Evolutionary conservation across 345 rosid genomes (phyloP).

Genomic region (Rhodomyrtus tomentosa): DNA sequence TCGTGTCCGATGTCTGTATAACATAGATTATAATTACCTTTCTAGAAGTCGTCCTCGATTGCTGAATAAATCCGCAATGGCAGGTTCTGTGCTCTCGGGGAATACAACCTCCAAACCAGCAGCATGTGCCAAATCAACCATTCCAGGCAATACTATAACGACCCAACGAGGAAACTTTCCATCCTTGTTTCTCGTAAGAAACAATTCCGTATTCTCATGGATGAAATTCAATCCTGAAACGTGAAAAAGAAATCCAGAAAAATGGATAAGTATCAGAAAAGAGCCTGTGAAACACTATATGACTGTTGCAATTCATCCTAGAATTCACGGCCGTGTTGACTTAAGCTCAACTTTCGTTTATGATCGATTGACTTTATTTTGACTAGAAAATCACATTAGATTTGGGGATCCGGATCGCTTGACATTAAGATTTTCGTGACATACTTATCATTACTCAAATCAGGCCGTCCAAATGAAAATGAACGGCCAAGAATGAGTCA

Average conservation of each 20-base stretch:
- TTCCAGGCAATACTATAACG: constrained; percentile 31
- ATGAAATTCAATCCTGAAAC: constrained; percentile 28
- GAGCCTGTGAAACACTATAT: neutral
- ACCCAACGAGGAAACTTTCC: constrained; percentile 45
- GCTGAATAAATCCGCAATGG: constrained; percentile 8
- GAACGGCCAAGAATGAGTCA: no score
- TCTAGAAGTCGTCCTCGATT: constrained; percentile 24
- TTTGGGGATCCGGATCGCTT: no score
- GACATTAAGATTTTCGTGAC: no score
- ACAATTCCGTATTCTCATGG: constrained; percentile 16
- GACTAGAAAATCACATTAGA: neutral
- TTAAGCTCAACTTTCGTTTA: neutral
- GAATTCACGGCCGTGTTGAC: neutral
- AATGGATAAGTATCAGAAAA: neutral
- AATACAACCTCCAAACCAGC: constrained; percentile 24
- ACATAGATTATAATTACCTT: constrained; percentile 12
- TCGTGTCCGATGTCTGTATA: no score
- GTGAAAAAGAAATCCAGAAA: neutral
- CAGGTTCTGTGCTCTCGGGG: neutral
- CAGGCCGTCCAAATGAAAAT: no score
- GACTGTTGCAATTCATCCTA: neutral
- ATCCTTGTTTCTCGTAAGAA: constrained; percentile 4
- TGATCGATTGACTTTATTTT: neutral
- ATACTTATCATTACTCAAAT: no score
- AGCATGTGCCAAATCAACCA: constrained; percentile 33